Evolutionary conservation across 495 filamentous ascomycete species (phyloP).

Genomic region (Annulohypoxylon nitens): DNA sequence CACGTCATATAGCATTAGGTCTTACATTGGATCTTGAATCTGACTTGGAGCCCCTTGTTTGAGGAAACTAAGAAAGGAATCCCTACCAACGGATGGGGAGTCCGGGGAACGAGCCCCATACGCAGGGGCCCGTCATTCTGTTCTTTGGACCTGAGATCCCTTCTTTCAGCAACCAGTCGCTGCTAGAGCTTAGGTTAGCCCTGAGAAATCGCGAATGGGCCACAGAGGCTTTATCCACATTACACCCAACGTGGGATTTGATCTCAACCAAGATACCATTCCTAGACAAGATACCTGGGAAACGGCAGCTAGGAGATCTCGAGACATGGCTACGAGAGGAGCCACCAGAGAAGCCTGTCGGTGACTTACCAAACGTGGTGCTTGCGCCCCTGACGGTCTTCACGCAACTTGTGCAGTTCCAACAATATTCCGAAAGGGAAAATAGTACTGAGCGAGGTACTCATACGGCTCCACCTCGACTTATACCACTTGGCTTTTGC

Average conservation of each 20-base stretch:
- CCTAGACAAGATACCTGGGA: neutral
- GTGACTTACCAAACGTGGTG: constrained; percentile 5
- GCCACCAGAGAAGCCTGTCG: neutral
- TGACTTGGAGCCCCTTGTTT: neutral
- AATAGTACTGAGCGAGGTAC: neutral
- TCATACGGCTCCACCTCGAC: neutral
- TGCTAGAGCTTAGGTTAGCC: neutral
- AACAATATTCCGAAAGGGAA: neutral
- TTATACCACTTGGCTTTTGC: constrained; percentile 59
- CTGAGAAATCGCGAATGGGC: neutral
- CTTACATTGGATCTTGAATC: neutral
- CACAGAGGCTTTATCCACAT: no score
- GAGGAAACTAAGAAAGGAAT: neutral
- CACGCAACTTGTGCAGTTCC: constrained; percentile 5
- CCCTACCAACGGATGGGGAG: constrained; percentile 2
- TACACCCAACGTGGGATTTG: neutral
- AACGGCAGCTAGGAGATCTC: neutral
- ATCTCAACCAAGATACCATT: neutral
- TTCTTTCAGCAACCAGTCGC: constrained; percentile 1
- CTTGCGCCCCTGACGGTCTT: constrained; percentile 5
- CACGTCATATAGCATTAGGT: constrained; percentile 2
- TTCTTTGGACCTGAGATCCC: constrained; percentile 9
- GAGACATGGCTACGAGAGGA: neutral
- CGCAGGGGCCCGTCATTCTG: neutral
- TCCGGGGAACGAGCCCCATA: neutral